Conservation (phyloP, 306 rosid species). For the Dalbergia oliveri region DNA sequence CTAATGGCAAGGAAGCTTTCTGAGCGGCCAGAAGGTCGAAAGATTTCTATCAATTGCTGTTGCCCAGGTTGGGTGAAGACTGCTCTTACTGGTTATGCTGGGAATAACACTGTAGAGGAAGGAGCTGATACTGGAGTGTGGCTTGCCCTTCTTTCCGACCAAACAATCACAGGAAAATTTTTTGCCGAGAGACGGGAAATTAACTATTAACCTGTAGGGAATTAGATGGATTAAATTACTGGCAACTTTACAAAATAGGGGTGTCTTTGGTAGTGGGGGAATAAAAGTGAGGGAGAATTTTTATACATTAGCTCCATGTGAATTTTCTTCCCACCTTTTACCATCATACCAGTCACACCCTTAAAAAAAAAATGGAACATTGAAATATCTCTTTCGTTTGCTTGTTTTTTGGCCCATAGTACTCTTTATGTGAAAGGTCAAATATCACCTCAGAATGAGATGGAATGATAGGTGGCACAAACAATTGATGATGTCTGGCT, state of each 20-base stretch:
- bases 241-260: background rate
- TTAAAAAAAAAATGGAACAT: background rate
- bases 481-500: too few relatives aligned
- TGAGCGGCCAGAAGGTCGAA: slow-evolving; percentile 69
- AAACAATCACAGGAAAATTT: slow-evolving; percentile 68
- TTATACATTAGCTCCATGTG: too few relatives aligned
- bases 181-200: slow-evolving; percentile 95
- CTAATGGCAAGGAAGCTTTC: slow-evolving; percentile 68
- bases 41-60: slow-evolving; percentile 47
- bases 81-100: slow-evolving; percentile 88
- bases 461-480: too few relatives aligned
- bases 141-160: slow-evolving; percentile 88
- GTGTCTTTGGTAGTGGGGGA: too few relatives aligned
- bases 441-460: too few relatives aligned
- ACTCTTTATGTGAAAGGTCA: too few relatives aligned
- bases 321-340: too few relatives aligned
- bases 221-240: background rate
- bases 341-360: too few relatives aligned
- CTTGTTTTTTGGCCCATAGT: too few relatives aligned
- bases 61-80: slow-evolving; percentile 76
- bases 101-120: slow-evolving; percentile 83
- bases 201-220: slow-evolving; percentile 59
- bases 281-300: too few relatives aligned
- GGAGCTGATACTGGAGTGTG: slow-evolving; percentile 97
- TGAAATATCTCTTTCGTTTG: background rate